These are phyloP conservation scores for Ophiostoma quercus DNA, from an alignment of 2,329 filamentous ascomycete genomes.

Conservation along the genomic window DNA sequence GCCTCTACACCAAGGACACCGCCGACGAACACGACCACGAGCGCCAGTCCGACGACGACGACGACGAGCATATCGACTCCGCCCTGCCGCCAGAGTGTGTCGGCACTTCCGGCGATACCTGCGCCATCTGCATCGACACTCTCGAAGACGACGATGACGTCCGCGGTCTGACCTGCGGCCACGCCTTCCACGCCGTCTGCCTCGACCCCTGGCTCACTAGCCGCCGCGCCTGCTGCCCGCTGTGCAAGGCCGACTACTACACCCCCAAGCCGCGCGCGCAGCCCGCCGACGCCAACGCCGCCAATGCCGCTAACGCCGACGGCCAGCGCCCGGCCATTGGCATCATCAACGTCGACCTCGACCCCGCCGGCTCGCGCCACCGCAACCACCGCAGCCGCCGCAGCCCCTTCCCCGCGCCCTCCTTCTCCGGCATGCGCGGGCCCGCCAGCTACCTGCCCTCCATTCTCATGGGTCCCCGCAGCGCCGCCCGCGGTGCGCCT, in stretches of 20 bases:
- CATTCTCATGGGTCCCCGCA: slow-evolving; percentile 15
- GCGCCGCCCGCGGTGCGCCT: background rate
- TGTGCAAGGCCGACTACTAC: slow-evolving; percentile 98
- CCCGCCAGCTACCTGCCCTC: slow-evolving; percentile 26
- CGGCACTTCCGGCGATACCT: slow-evolving; percentile 79
- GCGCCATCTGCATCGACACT: slow-evolving; percentile 91
- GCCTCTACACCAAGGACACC: slow-evolving; percentile 28
- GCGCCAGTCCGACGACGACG: slow-evolving; percentile 48
- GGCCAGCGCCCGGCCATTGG: background rate
- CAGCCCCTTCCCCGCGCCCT: slow-evolving; percentile 20
- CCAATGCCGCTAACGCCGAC: slow-evolving; percentile 17
- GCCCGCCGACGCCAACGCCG: slow-evolving; percentile 37
- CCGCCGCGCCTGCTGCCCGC: slow-evolving; percentile 87
- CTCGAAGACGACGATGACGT: slow-evolving; percentile 95
- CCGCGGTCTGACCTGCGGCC: slow-evolving; percentile 89
- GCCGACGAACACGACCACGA: slow-evolving; percentile 37
- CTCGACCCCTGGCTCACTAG: slow-evolving; percentile 96
- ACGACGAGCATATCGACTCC: slow-evolving; percentile 68
- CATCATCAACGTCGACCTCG: background rate
- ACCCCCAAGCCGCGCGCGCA: slow-evolving; percentile 77
- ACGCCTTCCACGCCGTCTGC: slow-evolving; percentile 94
- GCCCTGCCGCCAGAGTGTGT: slow-evolving; percentile 77
- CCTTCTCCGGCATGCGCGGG: slow-evolving; percentile 38
- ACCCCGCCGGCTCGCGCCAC: background rate
- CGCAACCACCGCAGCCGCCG: slow-evolving; percentile 32